Percentiles rank a stretch among this genome's conserved stretches.
These are phyloP conservation scores for Aspergillus vadensis DNA, from an alignment of 2,329 filamentous ascomycete species.

Conservation along the genomic window DNA sequence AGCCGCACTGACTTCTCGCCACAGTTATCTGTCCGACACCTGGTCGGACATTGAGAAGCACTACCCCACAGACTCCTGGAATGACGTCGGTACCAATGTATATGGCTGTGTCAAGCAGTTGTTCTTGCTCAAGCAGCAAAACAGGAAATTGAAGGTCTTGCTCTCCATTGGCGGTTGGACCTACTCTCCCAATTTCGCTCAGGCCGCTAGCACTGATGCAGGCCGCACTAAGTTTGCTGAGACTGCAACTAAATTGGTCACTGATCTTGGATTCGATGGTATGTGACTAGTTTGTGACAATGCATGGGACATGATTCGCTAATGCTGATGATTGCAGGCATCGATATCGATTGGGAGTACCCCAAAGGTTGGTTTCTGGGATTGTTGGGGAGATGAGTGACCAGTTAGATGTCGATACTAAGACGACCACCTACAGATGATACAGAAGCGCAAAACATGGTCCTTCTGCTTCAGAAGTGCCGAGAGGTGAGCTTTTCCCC, in stretches of 20 bases:
- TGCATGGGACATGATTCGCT: background rate
- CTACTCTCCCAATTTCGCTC: conserved; percentile 75
- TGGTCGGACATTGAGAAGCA: conserved; percentile 71
- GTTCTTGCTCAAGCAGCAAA: conserved; percentile 71
- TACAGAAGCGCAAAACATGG: conserved; percentile 45
- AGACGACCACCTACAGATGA: conserved; percentile 36
- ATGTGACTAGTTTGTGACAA: conserved; percentile 12
- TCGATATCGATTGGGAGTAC: conserved; percentile 54
- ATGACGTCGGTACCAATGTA: conserved; percentile 70
- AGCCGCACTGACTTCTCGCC: conserved; percentile 12
- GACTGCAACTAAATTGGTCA: conserved; percentile 72
- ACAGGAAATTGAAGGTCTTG: conserved; percentile 75
- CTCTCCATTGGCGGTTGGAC: conserved; percentile 83
- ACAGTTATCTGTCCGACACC: conserved; percentile 60
- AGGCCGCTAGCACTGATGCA: conserved; percentile 63
- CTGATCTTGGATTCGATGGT: conserved; percentile 72
- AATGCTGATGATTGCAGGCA: conserved; percentile 25
- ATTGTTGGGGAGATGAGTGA: background rate
- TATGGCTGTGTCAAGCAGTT: conserved; percentile 80
- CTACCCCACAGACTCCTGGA: conserved; percentile 67
- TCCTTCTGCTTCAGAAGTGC: conserved; percentile 46
- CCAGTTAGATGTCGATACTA: background rate
- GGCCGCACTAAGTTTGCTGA: conserved; percentile 68
- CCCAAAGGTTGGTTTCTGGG: conserved; percentile 36
- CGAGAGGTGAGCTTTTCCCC: conserved; percentile 36